A percentile compares a stretch with the other conserved stretches of the same genome.
Conservation (phyloP, 1,139 yeast species). For the Geotrichum klebahnii region DNA sequence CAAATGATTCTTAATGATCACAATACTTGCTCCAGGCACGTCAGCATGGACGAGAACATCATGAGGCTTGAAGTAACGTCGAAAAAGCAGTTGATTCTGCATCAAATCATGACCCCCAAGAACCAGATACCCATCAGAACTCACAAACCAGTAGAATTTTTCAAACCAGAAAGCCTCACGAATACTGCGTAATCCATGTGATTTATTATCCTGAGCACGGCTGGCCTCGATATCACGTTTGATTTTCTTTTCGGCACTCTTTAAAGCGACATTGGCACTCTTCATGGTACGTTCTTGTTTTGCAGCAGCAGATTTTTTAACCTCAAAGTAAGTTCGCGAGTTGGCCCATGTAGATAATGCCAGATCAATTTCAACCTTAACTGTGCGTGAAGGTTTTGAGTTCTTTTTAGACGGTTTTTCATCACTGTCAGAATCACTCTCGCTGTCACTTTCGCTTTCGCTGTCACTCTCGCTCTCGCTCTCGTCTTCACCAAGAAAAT, state of each 20-base stretch:
- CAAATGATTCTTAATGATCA: slow-evolving; percentile 68
- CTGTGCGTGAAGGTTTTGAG: slow-evolving; percentile 29
- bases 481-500: slow-evolving; percentile 35
- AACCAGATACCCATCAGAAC: slow-evolving; percentile 83
- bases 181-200: slow-evolving; percentile 52
- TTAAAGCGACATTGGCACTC: slow-evolving; percentile 72
- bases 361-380: slow-evolving; percentile 65
- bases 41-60: slow-evolving; percentile 77
- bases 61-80: slow-evolving; percentile 64
- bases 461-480: slow-evolving; percentile 33
- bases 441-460: slow-evolving; percentile 35
- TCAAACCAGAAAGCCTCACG: slow-evolving; percentile 87
- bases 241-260: slow-evolving; percentile 78
- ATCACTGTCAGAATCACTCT: slow-evolving; percentile 37
- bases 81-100: slow-evolving; percentile 82
- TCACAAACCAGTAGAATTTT: slow-evolving; percentile 86
- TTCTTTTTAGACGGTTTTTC: slow-evolving; percentile 36
- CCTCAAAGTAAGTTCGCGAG: slow-evolving; percentile 79
- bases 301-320: slow-evolving; percentile 68
- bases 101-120: slow-evolving; percentile 78
- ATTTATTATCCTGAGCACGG: slow-evolving; percentile 59
- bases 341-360: slow-evolving; percentile 79
- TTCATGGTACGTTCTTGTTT: slow-evolving; percentile 79
- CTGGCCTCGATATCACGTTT: slow-evolving; percentile 65
- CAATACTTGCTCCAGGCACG: slow-evolving; percentile 67